Percentiles rank a stretch among this genome's conserved stretches.
These are phyloP conservation scores for Rhizopus stolonifer DNA, from an alignment of 371 early-diverging fungal genomes.

Conservation along the genomic window DNA sequence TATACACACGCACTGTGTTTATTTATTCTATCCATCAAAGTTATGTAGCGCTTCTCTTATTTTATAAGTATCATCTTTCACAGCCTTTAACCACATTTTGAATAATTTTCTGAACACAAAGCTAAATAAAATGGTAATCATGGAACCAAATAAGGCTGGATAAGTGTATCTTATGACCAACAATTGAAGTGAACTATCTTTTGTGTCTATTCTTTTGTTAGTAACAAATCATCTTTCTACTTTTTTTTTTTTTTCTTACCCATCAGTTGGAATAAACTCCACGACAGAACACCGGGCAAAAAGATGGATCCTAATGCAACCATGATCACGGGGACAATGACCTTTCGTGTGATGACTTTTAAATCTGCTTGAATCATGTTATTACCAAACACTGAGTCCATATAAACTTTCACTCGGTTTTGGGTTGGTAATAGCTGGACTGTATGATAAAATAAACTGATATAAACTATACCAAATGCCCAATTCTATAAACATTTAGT, in stretches of 20 bases:
- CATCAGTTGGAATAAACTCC: slow-evolving; percentile 18
- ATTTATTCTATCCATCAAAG: not conserved
- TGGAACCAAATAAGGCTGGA: slow-evolving; percentile 21
- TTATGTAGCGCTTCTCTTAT: slow-evolving; percentile 69
- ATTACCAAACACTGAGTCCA: slow-evolving; percentile 32
- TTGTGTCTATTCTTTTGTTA: slow-evolving; percentile 7
- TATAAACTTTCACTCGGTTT: slow-evolving; percentile 34
- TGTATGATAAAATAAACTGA: slow-evolving; percentile 51
- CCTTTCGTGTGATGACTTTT: slow-evolving; percentile 29
- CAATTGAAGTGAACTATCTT: slow-evolving; percentile 15
- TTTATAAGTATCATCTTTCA: slow-evolving; percentile 67
- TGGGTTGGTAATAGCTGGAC: slow-evolving; percentile 45
- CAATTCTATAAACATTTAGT: slow-evolving; percentile 43
- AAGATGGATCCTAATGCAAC: slow-evolving; percentile 17
- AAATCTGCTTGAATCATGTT: slow-evolving; percentile 28
- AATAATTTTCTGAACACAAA: slow-evolving; percentile 30
- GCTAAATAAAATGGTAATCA: slow-evolving; percentile 3
- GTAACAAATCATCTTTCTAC: not conserved
- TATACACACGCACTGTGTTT: not conserved
- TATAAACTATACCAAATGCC: slow-evolving; percentile 59
- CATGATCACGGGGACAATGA: slow-evolving; percentile 33
- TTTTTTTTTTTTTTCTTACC: slow-evolving; percentile 11
- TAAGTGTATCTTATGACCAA: slow-evolving; percentile 27
- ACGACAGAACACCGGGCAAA: slow-evolving; percentile 21
- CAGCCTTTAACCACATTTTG: slow-evolving; percentile 52